A percentile compares a stretch with the other conserved stretches of the same genome.
Conservation (phyloP, 495 filamentous ascomycete genomes). For the Paragyromitra xinjiangensis region DNA sequence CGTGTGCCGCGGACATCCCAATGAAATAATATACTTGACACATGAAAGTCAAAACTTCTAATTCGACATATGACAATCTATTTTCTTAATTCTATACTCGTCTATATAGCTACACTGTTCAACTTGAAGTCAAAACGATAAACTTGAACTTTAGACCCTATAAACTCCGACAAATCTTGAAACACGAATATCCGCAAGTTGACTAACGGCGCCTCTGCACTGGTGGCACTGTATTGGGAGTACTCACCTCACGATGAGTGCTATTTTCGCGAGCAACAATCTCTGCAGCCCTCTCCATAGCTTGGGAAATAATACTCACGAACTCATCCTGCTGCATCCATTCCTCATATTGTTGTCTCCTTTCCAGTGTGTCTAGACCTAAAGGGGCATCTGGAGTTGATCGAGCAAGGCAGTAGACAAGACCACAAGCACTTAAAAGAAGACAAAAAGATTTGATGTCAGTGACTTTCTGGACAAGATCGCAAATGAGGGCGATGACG, state of each 20-base stretch:
- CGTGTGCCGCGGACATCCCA: background rate
- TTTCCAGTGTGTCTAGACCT: background rate
- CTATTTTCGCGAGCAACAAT: background rate
- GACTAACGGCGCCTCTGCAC: background rate
- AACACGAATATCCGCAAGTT: background rate
- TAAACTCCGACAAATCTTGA: background rate
- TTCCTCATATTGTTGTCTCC: constrained; percentile 3
- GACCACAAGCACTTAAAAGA: background rate
- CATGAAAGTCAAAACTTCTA: background rate
- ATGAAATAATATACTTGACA: background rate
- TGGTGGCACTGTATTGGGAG: background rate
- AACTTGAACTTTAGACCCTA: background rate
- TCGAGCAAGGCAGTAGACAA: constrained; percentile 4
- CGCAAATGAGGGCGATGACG: background rate
- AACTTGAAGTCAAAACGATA: background rate
- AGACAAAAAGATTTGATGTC: constrained; percentile 3
- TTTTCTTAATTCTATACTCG: background rate
- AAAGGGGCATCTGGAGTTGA: background rate
- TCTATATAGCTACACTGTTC: background rate
- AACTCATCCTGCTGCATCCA: constrained; percentile 26
- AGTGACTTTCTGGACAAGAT: background rate
- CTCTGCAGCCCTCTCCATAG: constrained; percentile 18
- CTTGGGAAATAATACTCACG: constrained; percentile 1
- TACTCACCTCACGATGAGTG: background rate
- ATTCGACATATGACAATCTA: too few relatives aligned